Evolutionary conservation across 257 asterid species (phyloP), one percentile per base, ranked within the genome.

Genomic region (Penstemon eatonii): DNA sequence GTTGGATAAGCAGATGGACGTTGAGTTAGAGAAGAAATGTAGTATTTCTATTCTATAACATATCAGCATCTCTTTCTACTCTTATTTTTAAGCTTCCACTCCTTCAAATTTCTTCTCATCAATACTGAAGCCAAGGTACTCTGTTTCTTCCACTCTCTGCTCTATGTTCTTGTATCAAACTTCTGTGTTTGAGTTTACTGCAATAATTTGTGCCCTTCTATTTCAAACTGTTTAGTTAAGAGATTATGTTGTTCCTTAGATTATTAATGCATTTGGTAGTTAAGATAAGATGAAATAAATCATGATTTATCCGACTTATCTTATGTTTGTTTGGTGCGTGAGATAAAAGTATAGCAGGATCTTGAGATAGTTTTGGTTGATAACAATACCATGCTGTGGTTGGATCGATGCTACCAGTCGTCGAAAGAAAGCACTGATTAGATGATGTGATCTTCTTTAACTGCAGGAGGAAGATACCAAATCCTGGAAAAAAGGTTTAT

Each of bases 21-120:
- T 74, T 80, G 85, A 63, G 82, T 73, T 69, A 76, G 75, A 69
- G 65, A 61, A 69, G 81, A 80, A 75, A 46, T 61, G n/a, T 41
- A 6, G 46, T 39, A 37, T 45, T 37, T 7, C 36, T 61, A 54
- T 45, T 66, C 45, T 56, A 42, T 38, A 19, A 52, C 4, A 33
- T 46, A 7, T 2, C 12, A 54, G 15, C 13, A 56, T 37, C 46
- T 60, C 60, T 18, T 49, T 11, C 39, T 41, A 13, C 74, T 3
- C 53, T 46, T 55, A 25, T 71, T 76, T 76, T 76, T 66, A 76
- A 71, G 74, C 81, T 76, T 66, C 49, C 60, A 42, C 72, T 64
- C 70, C 75, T 70, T 56, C 60, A 45, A 45, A 45, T 45, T 46
- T 56, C 71, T 63, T 71, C 59, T 12, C 36, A 55, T 18, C 68